phyloP scores from a whole-genome alignment of 306 rosid genomes.

The Sechiopsis laciniata region DNA sequence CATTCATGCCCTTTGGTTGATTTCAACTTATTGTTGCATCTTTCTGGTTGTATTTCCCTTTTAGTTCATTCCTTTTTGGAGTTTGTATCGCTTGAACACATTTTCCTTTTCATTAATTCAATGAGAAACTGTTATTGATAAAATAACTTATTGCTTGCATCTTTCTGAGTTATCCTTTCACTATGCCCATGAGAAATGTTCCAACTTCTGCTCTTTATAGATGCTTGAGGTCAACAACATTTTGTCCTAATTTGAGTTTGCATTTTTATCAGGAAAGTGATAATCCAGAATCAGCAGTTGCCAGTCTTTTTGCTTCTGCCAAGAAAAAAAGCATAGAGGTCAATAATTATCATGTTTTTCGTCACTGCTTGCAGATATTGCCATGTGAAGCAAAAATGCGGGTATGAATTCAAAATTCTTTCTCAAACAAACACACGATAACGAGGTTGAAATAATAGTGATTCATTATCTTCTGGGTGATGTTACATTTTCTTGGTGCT shows the following conservation, averaged over 20 bases:
- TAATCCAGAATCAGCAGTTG: slow-evolving; percentile 71
- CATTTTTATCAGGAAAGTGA: slow-evolving; percentile 58
- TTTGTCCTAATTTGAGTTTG: slow-evolving; percentile 18
- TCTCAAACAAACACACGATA: neutral
- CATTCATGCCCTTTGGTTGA: neutral
- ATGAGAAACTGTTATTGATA: no score
- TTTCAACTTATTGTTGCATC: slow-evolving; percentile 5
- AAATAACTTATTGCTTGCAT: neutral
- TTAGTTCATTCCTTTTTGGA: no score
- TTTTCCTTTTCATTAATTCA: no score
- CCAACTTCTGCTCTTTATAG: slow-evolving; percentile 8
- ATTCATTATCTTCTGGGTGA: slow-evolving; percentile 12
- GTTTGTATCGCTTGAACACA: no score
- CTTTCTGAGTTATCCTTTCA: neutral
- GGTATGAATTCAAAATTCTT: slow-evolving; percentile 33
- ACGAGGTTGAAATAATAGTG: neutral
- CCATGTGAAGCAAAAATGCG: slow-evolving; percentile 74
- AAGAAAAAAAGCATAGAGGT: slow-evolving; percentile 42
- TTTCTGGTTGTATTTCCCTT: no score
- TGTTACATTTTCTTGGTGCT: slow-evolving; percentile 26
- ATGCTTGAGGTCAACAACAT: slow-evolving; percentile 4
- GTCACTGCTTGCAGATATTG: slow-evolving; percentile 57
- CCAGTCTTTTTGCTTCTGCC: slow-evolving; percentile 71
- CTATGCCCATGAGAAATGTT: neutral
- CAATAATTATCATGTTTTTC: slow-evolving; percentile 42